Percentiles rank a stretch among this genome's conserved stretches.
Evolutionary conservation across 129 eudicot genomes (phyloP).

Genomic region (Apium graveolens): DNA sequence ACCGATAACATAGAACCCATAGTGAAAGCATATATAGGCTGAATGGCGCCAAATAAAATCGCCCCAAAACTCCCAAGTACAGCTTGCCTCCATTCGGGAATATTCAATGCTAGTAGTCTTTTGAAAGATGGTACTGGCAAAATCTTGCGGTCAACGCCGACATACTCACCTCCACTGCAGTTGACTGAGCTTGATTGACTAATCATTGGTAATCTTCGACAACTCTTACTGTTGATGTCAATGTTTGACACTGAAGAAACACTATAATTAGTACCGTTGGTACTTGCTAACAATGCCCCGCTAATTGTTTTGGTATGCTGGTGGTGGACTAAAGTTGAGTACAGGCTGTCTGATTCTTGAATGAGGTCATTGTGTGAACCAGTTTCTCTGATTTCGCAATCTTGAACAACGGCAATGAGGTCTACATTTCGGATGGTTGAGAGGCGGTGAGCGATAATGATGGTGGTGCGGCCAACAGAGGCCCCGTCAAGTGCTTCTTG

Average conservation of each 20-base stretch:
- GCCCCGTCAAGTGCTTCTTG: slow-evolving; percentile 91
- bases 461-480: slow-evolving; percentile 64
- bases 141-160: background rate
- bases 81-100: slow-evolving; percentile 83
- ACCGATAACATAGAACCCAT: slow-evolving; percentile 75
- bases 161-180: slow-evolving; percentile 20
- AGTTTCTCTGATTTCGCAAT: slow-evolving; percentile 51
- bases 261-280: background rate
- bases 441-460: slow-evolving; percentile 81
- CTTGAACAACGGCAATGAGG: slow-evolving; percentile 51
- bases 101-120: slow-evolving; percentile 60
- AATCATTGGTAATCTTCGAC: slow-evolving; percentile 37
- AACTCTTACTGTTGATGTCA: slow-evolving; percentile 32
- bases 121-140: slow-evolving; percentile 43
- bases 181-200: slow-evolving; percentile 57
- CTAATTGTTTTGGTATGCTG: slow-evolving; percentile 40
- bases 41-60: slow-evolving; percentile 54
- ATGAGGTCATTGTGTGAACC: slow-evolving; percentile 71
- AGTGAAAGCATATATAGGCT: slow-evolving; percentile 55
- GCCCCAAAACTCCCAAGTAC: slow-evolving; percentile 44
- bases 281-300: background rate
- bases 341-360: slow-evolving; percentile 38
- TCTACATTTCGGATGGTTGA: slow-evolving; percentile 75
- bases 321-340: slow-evolving; percentile 46
- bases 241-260: slow-evolving; percentile 7